Evolutionary conservation across 2,329 filamentous ascomycete species (phyloP).

Genomic region (Didymella arachidicola): DNA sequence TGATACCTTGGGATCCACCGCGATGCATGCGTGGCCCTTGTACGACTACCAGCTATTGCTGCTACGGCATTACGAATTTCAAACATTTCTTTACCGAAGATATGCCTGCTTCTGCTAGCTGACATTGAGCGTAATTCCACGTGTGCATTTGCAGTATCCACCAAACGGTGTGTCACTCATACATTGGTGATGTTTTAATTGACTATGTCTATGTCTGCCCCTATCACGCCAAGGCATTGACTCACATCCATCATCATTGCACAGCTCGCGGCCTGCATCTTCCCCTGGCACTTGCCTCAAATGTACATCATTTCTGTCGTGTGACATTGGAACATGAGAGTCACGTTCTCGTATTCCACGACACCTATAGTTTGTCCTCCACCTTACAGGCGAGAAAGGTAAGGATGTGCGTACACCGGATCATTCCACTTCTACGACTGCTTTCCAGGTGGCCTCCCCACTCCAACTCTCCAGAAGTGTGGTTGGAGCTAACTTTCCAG

Average conservation of each 20-base stretch:
- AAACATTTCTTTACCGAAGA: constrained; percentile 7
- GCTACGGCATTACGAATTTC: constrained; percentile 21
- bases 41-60: constrained; percentile 21
- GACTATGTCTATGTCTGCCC: neutral
- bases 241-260: neutral
- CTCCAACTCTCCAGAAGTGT: too few species aligned
- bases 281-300: neutral
- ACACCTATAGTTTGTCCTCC: neutral
- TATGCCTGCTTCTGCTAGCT: neutral
- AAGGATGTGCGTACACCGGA: too few species aligned
- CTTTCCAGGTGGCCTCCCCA: too few species aligned
- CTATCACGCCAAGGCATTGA: neutral
- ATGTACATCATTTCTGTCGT: neutral
- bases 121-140: neutral
- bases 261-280: neutral
- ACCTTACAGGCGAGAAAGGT: neutral
- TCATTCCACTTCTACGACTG: too few species aligned
- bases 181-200: neutral
- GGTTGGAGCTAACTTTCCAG: too few species aligned
- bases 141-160: neutral
- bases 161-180: neutral
- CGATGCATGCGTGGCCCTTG: constrained; percentile 9
- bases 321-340: neutral
- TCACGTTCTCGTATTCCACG: neutral
- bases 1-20: constrained; percentile 15